These are phyloP conservation scores for Hypoxylon intermedium DNA, from an alignment of 495 filamentous ascomycete species.

Conservation along the genomic window DNA sequence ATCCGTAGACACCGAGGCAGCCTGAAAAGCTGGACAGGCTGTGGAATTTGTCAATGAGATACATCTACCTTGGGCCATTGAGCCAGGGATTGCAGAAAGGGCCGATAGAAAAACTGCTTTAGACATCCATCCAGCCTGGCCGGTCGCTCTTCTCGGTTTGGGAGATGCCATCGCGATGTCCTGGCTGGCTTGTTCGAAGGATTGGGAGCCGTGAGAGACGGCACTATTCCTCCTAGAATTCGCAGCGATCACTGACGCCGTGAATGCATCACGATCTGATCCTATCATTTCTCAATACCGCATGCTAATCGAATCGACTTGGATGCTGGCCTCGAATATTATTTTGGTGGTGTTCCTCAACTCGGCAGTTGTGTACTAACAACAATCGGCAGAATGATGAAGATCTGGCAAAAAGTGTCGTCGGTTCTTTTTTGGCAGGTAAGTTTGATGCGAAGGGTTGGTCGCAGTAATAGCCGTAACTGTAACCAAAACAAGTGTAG, in stretches of 20 bases:
- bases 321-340: background rate
- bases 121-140: slow-evolving; percentile 15
- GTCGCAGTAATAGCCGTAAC: slow-evolving; percentile 34
- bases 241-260: slow-evolving; percentile 26
- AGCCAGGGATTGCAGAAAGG: slow-evolving; percentile 43
- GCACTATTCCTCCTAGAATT: slow-evolving; percentile 11
- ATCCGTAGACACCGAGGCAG: slow-evolving; percentile 81
- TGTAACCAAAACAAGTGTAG: slow-evolving; percentile 26
- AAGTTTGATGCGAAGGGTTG: slow-evolving; percentile 26
- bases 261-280: slow-evolving; percentile 35
- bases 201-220: slow-evolving; percentile 5
- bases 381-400: slow-evolving; percentile 3
- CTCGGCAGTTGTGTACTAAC: slow-evolving; percentile 2
- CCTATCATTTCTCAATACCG: slow-evolving; percentile 40
- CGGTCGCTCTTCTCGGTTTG: slow-evolving; percentile 9
- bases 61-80: slow-evolving; percentile 59
- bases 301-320: slow-evolving; percentile 27
- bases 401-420: slow-evolving; percentile 21
- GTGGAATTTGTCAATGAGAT: slow-evolving; percentile 81
- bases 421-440: slow-evolving; percentile 20
- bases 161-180: slow-evolving; percentile 18
- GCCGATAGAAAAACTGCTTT: slow-evolving; percentile 37
- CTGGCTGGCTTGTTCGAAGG: slow-evolving; percentile 6
- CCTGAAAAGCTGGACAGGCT: slow-evolving; percentile 81
- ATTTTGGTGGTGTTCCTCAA: background rate